phyloP scores from a whole-genome alignment of 495 filamentous ascomycete genomes.

The Podospora anserina region DNA sequence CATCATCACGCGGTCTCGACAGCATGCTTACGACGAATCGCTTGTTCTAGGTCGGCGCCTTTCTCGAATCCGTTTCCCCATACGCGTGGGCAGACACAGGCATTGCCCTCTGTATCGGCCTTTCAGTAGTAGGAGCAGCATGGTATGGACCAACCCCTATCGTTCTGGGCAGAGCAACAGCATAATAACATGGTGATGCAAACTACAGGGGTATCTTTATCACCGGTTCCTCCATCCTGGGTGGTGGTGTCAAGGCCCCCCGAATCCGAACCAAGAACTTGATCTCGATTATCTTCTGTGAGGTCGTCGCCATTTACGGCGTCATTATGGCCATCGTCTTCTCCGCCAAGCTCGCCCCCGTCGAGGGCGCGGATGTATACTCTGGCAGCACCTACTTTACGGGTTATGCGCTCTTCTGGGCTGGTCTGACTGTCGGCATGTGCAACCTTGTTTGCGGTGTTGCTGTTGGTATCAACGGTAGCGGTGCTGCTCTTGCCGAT shows the following conservation, averaged over 20 bases:
- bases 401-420: slow-evolving; percentile 96
- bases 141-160: slow-evolving; percentile 59
- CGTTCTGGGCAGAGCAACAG: neutral
- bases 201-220: slow-evolving; percentile 90
- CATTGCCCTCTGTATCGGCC: slow-evolving; percentile 89
- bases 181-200: slow-evolving; percentile 29
- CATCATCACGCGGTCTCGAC: slow-evolving; percentile 26
- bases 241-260: slow-evolving; percentile 91
- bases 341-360: slow-evolving; percentile 75
- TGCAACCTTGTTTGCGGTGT: slow-evolving; percentile 97
- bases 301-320: slow-evolving; percentile 99
- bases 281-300: slow-evolving; percentile 99
- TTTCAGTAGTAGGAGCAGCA: slow-evolving; percentile 94
- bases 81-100: slow-evolving; percentile 90
- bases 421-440: slow-evolving; percentile 84
- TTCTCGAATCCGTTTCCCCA: slow-evolving; percentile 90
- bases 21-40: slow-evolving; percentile 48
- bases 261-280: slow-evolving; percentile 98
- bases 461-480: slow-evolving; percentile 96
- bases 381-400: slow-evolving; percentile 82
- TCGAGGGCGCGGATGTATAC: slow-evolving; percentile 59
- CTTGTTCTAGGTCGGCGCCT: slow-evolving; percentile 95
- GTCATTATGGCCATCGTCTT: slow-evolving; percentile 99
- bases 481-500: slow-evolving; percentile 92
- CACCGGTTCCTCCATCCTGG: slow-evolving; percentile 96